Conservation (phyloP, 352 stramenopile genomes). For the Phytophthora melonis region DNA sequence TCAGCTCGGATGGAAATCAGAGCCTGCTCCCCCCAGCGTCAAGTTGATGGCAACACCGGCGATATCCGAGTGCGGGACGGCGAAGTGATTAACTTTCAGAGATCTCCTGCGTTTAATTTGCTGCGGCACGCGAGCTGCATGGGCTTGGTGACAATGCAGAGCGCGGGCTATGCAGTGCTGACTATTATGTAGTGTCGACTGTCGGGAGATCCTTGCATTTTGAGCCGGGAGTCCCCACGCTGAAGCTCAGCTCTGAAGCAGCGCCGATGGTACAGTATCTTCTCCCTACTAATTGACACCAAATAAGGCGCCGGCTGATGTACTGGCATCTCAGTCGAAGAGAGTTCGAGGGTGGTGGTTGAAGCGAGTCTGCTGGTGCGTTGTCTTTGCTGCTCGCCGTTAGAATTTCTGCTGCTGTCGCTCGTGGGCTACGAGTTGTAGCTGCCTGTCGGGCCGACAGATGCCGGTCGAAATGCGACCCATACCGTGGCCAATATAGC, state of each 20-base stretch:
- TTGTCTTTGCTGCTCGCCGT: slow-evolving; percentile 26
- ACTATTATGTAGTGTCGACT: slow-evolving; percentile 21
- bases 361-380: slow-evolving; percentile 5
- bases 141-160: not conserved
- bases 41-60: slow-evolving; percentile 11
- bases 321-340: not conserved
- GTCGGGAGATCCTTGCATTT: slow-evolving; percentile 6
- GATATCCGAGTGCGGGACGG: slow-evolving; percentile 16
- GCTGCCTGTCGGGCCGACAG: no score
- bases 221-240: not conserved
- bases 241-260: slow-evolving; percentile 22
- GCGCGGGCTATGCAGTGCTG: not conserved
- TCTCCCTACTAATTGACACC: not conserved
- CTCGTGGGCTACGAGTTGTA: not conserved
- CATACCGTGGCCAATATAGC: not conserved
- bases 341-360: slow-evolving; percentile 3
- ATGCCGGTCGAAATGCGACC: not conserved
- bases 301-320: not conserved
- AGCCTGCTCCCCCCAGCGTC: not conserved
- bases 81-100: slow-evolving; percentile 16
- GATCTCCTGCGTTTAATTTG: slow-evolving; percentile 16
- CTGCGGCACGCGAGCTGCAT: not conserved
- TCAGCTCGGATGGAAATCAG: slow-evolving; percentile 23
- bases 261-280: not conserved
- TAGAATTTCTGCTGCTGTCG: slow-evolving; percentile 11